Percentiles rank a stretch among this genome's conserved stretches.
These are phyloP conservation scores for Lipomyces chichibuensis DNA, from an alignment of 805 yeast species.

Conservation along the genomic window DNA sequence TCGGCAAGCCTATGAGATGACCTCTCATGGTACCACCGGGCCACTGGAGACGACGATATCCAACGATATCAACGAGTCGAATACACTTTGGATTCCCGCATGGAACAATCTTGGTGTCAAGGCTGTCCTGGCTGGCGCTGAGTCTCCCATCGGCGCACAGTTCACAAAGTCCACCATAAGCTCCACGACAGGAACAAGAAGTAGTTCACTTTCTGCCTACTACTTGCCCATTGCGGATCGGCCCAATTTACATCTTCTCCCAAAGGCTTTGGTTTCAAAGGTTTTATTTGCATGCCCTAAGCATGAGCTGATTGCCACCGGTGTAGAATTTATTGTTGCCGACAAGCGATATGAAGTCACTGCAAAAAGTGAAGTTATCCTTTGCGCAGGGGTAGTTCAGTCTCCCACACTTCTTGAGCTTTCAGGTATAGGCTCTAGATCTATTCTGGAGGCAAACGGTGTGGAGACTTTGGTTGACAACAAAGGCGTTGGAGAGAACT, in stretches of 20 bases:
- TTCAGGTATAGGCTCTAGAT: constrained; percentile 43
- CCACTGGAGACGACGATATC: constrained; percentile 4
- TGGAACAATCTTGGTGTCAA: constrained; percentile 1
- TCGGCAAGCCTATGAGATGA: constrained; percentile 1
- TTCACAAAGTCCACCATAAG: constrained; percentile 1
- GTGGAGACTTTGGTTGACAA: constrained; percentile 40
- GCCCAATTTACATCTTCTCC: not conserved
- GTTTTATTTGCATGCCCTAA: not conserved
- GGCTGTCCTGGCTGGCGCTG: not conserved
- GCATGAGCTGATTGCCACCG: not conserved
- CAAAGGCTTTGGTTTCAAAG: not conserved
- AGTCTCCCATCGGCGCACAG: not conserved
- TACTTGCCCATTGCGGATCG: not conserved
- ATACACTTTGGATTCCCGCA: not conserved
- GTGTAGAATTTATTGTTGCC: not conserved
- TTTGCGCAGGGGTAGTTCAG: constrained; percentile 43
- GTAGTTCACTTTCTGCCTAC: constrained; percentile 6
- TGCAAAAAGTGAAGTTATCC: constrained; percentile 41
- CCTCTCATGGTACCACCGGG: constrained; percentile 1
- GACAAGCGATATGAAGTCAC: constrained; percentile 16
- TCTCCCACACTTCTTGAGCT: constrained; percentile 44
- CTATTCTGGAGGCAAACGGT: constrained; percentile 40
- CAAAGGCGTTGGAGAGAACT: constrained; percentile 43
- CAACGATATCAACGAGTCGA: constrained; percentile 3
- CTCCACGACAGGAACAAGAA: constrained; percentile 3